Evolutionary conservation across 2,329 filamentous ascomycete species (phyloP).

Genomic region (Paecilomyces dactylethromorphus): DNA sequence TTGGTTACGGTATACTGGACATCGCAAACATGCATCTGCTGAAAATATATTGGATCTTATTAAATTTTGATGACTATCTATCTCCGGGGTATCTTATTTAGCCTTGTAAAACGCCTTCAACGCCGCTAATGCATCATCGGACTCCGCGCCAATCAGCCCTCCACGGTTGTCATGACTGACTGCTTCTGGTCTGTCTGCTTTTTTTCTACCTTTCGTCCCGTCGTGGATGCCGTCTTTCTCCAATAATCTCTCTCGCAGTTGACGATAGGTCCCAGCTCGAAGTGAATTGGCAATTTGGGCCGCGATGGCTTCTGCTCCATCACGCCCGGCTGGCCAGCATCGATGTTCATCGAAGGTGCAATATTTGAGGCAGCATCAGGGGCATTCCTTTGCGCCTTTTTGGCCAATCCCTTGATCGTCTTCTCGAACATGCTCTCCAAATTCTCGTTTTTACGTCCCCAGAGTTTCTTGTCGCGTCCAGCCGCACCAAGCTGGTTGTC

Average conservation of each 20-base stretch:
- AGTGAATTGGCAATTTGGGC: conserved; percentile 21
- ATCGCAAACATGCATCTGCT: neutral
- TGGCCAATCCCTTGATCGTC: conserved; percentile 46
- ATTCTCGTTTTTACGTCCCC: conserved; percentile 30
- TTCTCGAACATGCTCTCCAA: conserved; percentile 51
- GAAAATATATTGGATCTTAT: neutral
- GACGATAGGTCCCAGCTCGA: conserved; percentile 46
- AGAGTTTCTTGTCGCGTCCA: conserved; percentile 33
- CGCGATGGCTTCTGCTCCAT: conserved; percentile 16
- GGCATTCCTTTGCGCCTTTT: conserved; percentile 28
- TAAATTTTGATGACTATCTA: neutral
- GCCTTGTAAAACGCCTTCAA: neutral
- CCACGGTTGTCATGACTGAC: conserved; percentile 12
- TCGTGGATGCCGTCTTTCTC: conserved; percentile 40
- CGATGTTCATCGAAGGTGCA: conserved; percentile 24
- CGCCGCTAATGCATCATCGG: neutral
- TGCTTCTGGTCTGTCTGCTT: conserved; percentile 15
- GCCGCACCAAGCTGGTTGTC: conserved; percentile 34
- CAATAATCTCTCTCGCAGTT: conserved; percentile 57
- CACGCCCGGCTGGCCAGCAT: conserved; percentile 17
- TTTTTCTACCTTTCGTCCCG: conserved; percentile 26
- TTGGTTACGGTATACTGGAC: neutral
- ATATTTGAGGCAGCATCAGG: conserved; percentile 12
- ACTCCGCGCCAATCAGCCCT: conserved; percentile 5
- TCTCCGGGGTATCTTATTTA: neutral